Evolutionary conservation across 2,329 filamentous ascomycete genomes (phyloP).

Genomic region (Verticillium longisporum): DNA sequence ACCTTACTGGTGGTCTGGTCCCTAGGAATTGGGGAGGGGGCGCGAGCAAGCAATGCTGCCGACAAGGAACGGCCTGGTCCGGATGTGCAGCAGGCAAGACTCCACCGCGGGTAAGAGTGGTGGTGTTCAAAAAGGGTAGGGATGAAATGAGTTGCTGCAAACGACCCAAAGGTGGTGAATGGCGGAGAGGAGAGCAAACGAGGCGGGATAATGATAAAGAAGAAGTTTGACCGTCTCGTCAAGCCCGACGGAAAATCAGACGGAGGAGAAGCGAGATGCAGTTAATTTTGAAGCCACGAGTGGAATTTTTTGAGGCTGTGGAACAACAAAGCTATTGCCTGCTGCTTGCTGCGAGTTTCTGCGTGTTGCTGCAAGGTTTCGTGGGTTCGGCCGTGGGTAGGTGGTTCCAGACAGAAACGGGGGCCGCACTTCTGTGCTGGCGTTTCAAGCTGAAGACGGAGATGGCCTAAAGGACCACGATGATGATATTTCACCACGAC

Average conservation of each 20-base stretch:
- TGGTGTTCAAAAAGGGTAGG: neutral
- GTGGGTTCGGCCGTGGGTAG: neutral
- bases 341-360: neutral
- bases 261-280: neutral
- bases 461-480: neutral
- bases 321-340: neutral
- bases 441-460: neutral
- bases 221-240: neutral
- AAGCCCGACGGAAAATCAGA: neutral
- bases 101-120: neutral
- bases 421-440: neutral
- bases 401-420: neutral
- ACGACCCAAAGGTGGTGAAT: neutral
- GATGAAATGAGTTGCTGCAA: neutral
- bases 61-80: conserved; percentile 1
- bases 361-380: conserved; percentile 1
- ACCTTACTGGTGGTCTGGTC: neutral
- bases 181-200: neutral
- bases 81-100: neutral
- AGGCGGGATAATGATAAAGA: neutral
- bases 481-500: neutral
- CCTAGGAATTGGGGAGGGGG: neutral
- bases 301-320: neutral
- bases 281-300: neutral
- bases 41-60: neutral